Evolutionary conservation across 345 rosid genomes (phyloP).

Genomic region (Trapa bicornis): DNA sequence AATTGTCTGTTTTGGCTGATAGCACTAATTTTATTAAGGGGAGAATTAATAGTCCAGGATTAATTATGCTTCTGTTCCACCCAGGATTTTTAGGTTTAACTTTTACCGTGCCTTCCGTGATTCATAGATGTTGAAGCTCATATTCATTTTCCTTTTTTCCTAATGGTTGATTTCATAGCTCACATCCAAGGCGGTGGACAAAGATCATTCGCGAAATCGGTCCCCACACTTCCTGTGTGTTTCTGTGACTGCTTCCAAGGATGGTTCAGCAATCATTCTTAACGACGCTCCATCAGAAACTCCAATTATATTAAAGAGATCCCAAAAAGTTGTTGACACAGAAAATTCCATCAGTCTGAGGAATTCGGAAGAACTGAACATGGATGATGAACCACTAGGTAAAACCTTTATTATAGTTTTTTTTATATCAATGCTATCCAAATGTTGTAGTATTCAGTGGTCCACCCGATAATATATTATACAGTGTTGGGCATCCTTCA

Average conservation of each 20-base stretch:
- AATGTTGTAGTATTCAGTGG: too few species aligned
- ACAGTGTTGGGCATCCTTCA: too few species aligned
- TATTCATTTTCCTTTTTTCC: neutral
- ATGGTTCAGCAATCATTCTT: constrained; percentile 32
- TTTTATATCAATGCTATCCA: too few species aligned
- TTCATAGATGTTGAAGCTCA: neutral
- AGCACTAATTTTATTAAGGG: neutral
- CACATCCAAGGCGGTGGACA: constrained; percentile 57
- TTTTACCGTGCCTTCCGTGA: neutral
- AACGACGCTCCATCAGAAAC: constrained; percentile 29
- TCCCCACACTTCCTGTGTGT: constrained; percentile 61
- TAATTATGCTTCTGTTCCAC: neutral
- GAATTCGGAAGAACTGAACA: constrained; percentile 9
- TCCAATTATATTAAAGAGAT: constrained; percentile 42
- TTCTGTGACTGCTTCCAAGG: constrained; percentile 37
- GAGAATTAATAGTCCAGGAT: neutral
- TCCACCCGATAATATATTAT: too few species aligned
- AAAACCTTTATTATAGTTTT: constrained; percentile 1
- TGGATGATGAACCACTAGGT: constrained; percentile 25
- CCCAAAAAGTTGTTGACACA: constrained; percentile 24
- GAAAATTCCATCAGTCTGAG: constrained; percentile 11
- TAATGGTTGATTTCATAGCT: constrained; percentile 28
- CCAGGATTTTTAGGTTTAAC: neutral
- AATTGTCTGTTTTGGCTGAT: neutral
- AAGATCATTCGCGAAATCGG: constrained; percentile 50